These are phyloP conservation scores for Suillus clintonianus DNA, from an alignment of 768 basidiomycete species.

Conservation along the genomic window DNA sequence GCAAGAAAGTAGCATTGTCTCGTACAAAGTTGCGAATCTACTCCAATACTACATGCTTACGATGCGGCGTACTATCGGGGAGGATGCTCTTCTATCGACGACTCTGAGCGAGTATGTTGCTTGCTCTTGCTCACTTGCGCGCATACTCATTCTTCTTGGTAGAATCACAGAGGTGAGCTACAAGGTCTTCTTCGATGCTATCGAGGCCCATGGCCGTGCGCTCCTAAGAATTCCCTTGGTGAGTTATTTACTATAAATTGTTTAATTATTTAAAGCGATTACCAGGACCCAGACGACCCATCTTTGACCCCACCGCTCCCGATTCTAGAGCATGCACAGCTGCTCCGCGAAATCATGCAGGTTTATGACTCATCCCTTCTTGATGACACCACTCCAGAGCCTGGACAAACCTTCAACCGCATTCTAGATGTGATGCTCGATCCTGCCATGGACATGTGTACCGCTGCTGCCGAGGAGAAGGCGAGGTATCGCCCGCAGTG, in stretches of 20 bases:
- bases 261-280: not conserved
- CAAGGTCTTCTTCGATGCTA: slow-evolving; percentile 84
- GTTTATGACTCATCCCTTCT: slow-evolving; percentile 89
- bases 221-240: slow-evolving; percentile 57
- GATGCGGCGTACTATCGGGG: slow-evolving; percentile 90
- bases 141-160: not conserved
- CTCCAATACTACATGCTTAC: slow-evolving; percentile 92
- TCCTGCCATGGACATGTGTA: slow-evolving; percentile 78
- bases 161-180: slow-evolving; percentile 84
- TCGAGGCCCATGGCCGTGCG: slow-evolving; percentile 80
- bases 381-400: slow-evolving; percentile 38
- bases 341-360: slow-evolving; percentile 84
- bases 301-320: slow-evolving; percentile 72
- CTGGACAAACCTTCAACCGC: slow-evolving; percentile 50
- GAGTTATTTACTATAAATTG: slow-evolving; percentile 15
- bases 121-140: not conserved
- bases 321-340: slow-evolving; percentile 81
- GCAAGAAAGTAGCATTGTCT: slow-evolving; percentile 90
- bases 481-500: slow-evolving; percentile 56
- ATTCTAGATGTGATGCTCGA: slow-evolving; percentile 85
- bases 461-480: slow-evolving; percentile 66
- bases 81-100: slow-evolving; percentile 72
- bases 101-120: slow-evolving; percentile 75
- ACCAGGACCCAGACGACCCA: slow-evolving; percentile 67
- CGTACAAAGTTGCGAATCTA: slow-evolving; percentile 93